Evolutionary conservation across 768 basidiomycete genomes (phyloP).

Genomic region (Tremella yokohamensis): DNA sequence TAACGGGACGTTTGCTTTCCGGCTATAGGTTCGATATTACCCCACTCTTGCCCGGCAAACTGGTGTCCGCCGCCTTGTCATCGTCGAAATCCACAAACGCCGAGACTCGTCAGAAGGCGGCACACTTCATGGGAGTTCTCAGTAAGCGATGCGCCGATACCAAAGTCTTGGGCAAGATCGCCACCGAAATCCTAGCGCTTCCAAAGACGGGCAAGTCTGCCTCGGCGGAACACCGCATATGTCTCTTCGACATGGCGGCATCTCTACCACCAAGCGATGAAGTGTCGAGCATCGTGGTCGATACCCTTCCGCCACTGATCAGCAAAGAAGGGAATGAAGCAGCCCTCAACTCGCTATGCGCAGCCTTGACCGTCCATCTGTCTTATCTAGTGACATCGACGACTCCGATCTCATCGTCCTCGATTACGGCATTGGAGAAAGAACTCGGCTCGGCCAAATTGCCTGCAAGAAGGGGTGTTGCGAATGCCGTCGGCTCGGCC

Average conservation of each 20-base stretch:
- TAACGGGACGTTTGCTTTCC: slow-evolving; percentile 61
- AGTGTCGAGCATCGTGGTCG: slow-evolving; percentile 57
- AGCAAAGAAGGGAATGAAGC: slow-evolving; percentile 76
- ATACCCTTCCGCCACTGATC: slow-evolving; percentile 54
- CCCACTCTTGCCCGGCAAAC: slow-evolving; percentile 64
- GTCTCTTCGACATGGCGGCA: slow-evolving; percentile 74
- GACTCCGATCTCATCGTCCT: slow-evolving; percentile 50
- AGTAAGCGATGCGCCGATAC: slow-evolving; percentile 30
- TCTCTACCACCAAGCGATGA: slow-evolving; percentile 56
- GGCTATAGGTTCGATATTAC: slow-evolving; percentile 61
- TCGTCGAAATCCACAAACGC: slow-evolving; percentile 62
- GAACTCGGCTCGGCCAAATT: slow-evolving; percentile 71
- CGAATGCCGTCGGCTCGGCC: slow-evolving; percentile 62
- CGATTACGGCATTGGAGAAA: slow-evolving; percentile 60
- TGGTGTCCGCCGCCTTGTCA: slow-evolving; percentile 44
- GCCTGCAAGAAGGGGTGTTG: slow-evolving; percentile 60
- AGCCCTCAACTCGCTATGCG: slow-evolving; percentile 59
- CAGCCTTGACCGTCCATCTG: slow-evolving; percentile 63
- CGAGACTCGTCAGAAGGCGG: slow-evolving; percentile 59
- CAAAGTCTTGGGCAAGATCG: slow-evolving; percentile 55
- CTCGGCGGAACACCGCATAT: slow-evolving; percentile 77
- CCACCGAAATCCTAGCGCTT: slow-evolving; percentile 66
- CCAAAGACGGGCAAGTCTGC: slow-evolving; percentile 80
- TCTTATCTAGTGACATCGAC: slow-evolving; percentile 56
- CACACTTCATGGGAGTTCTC: slow-evolving; percentile 57